A percentile compares a stretch with the other conserved stretches of the same genome.
Evolutionary conservation across 768 basidiomycete genomes (phyloP).

Genomic region (Rhodotorula toruloides): DNA sequence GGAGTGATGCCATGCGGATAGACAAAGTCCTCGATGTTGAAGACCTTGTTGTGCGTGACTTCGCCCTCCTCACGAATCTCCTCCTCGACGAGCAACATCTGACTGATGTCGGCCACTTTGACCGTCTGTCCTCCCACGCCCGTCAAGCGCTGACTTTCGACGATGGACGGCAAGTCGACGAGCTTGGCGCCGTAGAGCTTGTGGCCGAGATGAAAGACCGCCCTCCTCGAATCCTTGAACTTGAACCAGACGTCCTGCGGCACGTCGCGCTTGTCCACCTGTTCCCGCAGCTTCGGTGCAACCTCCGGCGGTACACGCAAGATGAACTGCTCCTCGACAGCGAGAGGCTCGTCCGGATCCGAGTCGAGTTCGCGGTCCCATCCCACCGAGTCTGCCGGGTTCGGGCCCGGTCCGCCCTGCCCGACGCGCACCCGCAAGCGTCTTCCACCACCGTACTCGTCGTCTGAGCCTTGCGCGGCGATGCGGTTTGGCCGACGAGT

Average conservation of each 20-base stretch:
- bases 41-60: conserved; percentile 57
- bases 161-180: conserved; percentile 88
- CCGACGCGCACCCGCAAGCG: conserved; percentile 6
- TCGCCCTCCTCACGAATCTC: conserved; percentile 60
- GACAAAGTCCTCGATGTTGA: conserved; percentile 91
- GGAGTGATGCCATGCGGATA: conserved; percentile 96
- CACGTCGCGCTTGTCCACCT: conserved; percentile 71
- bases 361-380: conserved; percentile 94
- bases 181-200: conserved; percentile 81
- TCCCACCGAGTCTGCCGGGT: conserved; percentile 53
- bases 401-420: conserved; percentile 3
- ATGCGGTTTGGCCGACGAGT: conserved; percentile 5
- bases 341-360: conserved; percentile 81
- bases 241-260: conserved; percentile 91
- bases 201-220: conserved; percentile 78
- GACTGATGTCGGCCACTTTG: conserved; percentile 94
- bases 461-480: conserved; percentile 3
- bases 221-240: conserved; percentile 92
- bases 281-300: conserved; percentile 58
- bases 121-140: conserved; percentile 91
- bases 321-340: conserved; percentile 96
- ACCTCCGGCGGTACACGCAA: conserved; percentile 63
- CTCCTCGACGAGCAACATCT: conserved; percentile 87
- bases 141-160: conserved; percentile 91
- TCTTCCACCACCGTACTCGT: conserved; percentile 17